Percentiles rank a stretch among this genome's conserved stretches.
Evolutionary conservation across 306 rosid species (phyloP).

Genomic region (Carpinus viminea): DNA sequence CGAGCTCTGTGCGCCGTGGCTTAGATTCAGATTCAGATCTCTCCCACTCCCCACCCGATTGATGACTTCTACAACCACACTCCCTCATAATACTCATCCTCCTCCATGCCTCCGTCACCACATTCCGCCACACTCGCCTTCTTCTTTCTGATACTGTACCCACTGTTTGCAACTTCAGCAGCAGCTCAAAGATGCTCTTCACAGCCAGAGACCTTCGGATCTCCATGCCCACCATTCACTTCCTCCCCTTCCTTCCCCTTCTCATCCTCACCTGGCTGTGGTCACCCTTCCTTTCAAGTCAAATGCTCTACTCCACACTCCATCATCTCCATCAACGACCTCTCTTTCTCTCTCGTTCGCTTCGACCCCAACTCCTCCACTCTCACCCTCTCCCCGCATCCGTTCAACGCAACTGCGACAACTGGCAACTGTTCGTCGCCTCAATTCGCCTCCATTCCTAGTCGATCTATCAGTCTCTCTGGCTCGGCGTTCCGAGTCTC

Average conservation of each 20-base stretch:
- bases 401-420: background rate
- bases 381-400: constrained; percentile 53
- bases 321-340: constrained; percentile 55
- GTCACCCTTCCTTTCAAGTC: constrained; percentile 87
- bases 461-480: constrained; percentile 53
- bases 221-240: constrained; percentile 64
- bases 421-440: constrained; percentile 31
- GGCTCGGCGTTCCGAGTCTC: constrained; percentile 64
- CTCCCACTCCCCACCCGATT: background rate
- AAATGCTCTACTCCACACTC: constrained; percentile 59
- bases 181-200: constrained; percentile 37
- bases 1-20: background rate
- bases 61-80: constrained; percentile 9
- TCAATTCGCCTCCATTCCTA: constrained; percentile 45
- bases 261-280: constrained; percentile 69
- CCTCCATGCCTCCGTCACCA: constrained; percentile 33
- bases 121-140: background rate
- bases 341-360: constrained; percentile 58
- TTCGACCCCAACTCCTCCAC: constrained; percentile 65
- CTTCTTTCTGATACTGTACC: constrained; percentile 21
- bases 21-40: constrained; percentile 34
- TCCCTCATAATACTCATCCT: constrained; percentile 1
- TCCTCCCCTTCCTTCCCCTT: constrained; percentile 63
- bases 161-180: background rate
- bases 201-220: background rate